These are phyloP conservation scores for Castanea crenata DNA, from an alignment of 306 rosid genomes.

Conservation along the genomic window DNA sequence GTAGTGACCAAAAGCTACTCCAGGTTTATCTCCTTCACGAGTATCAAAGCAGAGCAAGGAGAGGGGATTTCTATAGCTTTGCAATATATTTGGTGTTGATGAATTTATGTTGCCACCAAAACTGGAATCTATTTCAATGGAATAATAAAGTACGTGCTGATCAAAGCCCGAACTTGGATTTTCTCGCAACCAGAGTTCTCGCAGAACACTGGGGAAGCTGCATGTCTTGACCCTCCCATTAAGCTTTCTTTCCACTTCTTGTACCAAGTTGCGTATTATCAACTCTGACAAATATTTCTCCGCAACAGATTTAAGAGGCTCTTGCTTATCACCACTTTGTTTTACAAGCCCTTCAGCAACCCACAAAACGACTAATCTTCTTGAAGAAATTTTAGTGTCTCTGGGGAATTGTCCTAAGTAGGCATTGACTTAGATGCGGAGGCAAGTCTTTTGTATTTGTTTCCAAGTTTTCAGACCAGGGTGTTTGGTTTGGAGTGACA, in stretches of 20 bases:
- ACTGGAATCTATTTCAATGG: background rate
- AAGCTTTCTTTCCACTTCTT: constrained; percentile 11
- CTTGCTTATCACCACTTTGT: background rate
- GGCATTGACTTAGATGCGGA: background rate
- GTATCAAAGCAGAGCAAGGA: background rate
- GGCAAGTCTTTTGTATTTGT: too few relatives aligned
- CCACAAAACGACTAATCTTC: constrained; percentile 11
- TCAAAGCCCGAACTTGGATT: background rate
- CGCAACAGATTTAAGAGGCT: constrained; percentile 7
- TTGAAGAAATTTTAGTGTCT: constrained; percentile 12
- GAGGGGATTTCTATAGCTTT: background rate
- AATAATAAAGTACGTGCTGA: constrained; percentile 11
- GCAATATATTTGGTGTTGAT: background rate
- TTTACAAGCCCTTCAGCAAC: too few relatives aligned
- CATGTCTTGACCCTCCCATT: constrained; percentile 18
- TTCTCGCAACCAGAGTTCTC: background rate
- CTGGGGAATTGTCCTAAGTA: constrained; percentile 5
- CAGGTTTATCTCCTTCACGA: constrained; percentile 31
- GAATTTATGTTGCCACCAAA: background rate
- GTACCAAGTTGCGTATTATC: constrained; percentile 2
- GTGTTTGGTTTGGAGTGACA: background rate
- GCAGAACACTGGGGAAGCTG: background rate
- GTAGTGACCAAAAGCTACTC: constrained; percentile 22
- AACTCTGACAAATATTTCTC: background rate
- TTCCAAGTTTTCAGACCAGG: background rate